These are phyloP conservation scores for Tuber magnatum DNA, from an alignment of 495 filamentous ascomycete species.

Conservation along the genomic window DNA sequence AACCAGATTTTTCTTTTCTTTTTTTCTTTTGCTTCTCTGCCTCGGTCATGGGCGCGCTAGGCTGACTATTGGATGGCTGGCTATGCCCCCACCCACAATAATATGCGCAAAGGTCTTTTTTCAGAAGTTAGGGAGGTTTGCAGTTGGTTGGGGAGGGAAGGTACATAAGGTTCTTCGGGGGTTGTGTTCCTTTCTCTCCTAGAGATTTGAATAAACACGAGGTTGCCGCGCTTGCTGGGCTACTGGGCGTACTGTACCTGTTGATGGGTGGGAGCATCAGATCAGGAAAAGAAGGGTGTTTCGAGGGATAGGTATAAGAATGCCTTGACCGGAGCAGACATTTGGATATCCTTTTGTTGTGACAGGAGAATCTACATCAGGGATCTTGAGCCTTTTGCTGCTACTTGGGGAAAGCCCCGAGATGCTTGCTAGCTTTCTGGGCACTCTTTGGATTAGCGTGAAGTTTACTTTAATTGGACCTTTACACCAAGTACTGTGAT, in stretches of 20 bases:
- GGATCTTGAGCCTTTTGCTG: background rate
- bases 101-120: background rate
- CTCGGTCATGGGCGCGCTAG: background rate
- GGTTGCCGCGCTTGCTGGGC: background rate
- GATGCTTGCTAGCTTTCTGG: background rate
- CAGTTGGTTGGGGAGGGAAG: background rate
- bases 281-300: background rate
- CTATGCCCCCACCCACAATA: background rate
- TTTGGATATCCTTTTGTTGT: background rate
- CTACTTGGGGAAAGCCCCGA: background rate
- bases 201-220: background rate
- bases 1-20: background rate
- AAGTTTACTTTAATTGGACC: background rate
- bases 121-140: background rate
- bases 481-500: background rate
- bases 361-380: background rate
- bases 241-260: background rate
- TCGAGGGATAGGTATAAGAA: background rate
- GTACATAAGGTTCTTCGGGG: background rate
- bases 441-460: background rate
- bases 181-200: background rate
- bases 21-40: background rate
- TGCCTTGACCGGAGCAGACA: background rate
- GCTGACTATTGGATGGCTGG: background rate
- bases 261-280: background rate